Conservation (phyloP, 2,329 filamentous ascomycete species). For the Septoria petroselini region DNA sequence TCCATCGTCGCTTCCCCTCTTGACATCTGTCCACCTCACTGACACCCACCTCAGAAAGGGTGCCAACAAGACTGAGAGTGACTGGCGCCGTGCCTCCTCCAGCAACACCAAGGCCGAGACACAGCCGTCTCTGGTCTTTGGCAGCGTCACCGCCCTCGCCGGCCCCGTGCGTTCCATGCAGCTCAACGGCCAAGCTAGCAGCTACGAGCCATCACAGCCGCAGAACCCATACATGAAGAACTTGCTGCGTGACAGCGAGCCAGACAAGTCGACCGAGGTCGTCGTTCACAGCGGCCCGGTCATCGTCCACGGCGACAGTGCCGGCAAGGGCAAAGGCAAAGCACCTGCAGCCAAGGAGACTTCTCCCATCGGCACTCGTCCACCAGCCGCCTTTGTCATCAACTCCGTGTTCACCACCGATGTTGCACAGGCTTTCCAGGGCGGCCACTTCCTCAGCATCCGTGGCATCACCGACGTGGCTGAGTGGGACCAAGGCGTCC, state of each 20-base stretch:
- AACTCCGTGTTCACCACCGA: constrained; percentile 31
- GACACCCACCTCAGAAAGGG: neutral
- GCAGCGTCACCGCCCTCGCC: neutral
- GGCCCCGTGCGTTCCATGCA: neutral
- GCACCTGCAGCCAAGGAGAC: neutral
- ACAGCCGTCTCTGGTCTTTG: neutral
- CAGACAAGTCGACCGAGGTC: constrained; percentile 11
- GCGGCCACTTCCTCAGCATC: constrained; percentile 30
- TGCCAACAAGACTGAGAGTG: neutral
- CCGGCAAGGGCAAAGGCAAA: neutral
- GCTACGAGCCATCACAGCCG: neutral
- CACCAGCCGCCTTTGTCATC: neutral
- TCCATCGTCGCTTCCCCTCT: neutral
- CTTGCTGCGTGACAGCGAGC: constrained; percentile 22
- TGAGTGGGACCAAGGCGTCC: constrained; percentile 1
- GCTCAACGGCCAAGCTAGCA: constrained; percentile 6
- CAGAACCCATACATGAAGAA: constrained; percentile 8
- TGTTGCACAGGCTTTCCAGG: constrained; percentile 18
- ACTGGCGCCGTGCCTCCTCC: neutral
- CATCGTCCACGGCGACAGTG: too few relatives aligned
- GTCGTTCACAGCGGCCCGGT: neutral
- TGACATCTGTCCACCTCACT: neutral
- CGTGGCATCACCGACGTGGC: constrained; percentile 1
- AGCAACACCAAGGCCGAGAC: neutral
- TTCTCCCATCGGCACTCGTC: constrained; percentile 26